Evolutionary conservation across 768 basidiomycete genomes (phyloP).

Genomic region (Gloeophyllum trabeum): DNA sequence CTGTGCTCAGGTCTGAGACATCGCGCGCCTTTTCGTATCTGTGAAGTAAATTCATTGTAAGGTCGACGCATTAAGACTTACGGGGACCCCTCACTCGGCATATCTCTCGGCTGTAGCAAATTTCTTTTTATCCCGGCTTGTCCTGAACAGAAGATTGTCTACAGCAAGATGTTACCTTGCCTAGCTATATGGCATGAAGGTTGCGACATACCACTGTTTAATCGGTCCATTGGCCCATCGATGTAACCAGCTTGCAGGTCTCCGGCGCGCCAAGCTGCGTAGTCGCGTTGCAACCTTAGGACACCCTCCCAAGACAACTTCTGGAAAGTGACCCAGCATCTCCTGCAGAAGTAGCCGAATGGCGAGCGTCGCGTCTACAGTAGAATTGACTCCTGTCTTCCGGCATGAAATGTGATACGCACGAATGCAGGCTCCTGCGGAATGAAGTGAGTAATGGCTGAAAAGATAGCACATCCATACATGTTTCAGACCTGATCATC

Average conservation of each 20-base stretch:
- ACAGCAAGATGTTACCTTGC: conserved; percentile 13
- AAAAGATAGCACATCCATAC: too few relatives aligned
- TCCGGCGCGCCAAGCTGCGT: conserved; percentile 49
- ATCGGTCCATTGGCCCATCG: conserved; percentile 36
- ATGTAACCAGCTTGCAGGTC: conserved; percentile 36
- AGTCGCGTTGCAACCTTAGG: conserved; percentile 55
- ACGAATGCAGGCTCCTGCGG: too few relatives aligned
- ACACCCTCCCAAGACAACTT: conserved; percentile 71
- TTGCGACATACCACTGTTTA: conserved; percentile 36
- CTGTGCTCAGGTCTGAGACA: conserved; percentile 58
- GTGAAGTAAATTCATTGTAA: not conserved
- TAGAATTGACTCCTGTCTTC: too few relatives aligned
- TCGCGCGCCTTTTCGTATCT: conserved; percentile 63
- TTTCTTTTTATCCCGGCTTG: conserved; percentile 49
- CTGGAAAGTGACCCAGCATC: conserved; percentile 62
- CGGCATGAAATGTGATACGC: too few relatives aligned
- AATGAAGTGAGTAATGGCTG: too few relatives aligned
- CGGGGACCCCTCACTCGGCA: conserved; percentile 29
- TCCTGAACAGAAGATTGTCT: conserved; percentile 48
- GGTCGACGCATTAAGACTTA: not conserved
- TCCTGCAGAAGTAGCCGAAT: conserved; percentile 73
- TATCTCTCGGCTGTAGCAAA: conserved; percentile 56
- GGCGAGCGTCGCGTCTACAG: conserved; percentile 71
- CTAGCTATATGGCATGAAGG: too few relatives aligned
- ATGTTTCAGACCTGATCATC: too few relatives aligned